Evolutionary conservation across 2,329 filamentous ascomycete species (phyloP).

Genomic region (Curvularia sp.): DNA sequence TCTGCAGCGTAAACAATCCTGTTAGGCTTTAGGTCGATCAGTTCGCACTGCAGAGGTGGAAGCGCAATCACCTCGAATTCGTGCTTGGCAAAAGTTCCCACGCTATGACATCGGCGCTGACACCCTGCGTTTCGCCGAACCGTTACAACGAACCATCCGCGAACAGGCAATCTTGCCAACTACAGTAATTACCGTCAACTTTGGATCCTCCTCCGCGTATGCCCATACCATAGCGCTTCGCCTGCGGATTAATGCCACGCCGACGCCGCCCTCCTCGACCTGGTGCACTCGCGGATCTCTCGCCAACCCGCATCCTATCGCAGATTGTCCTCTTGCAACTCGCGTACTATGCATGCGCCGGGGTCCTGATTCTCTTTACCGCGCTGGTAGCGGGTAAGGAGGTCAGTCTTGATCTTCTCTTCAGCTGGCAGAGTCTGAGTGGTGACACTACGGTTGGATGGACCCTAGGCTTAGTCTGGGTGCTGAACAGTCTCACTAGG

Average conservation of each 20-base stretch:
- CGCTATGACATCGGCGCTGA: slow-evolving; percentile 29
- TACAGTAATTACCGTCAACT: slow-evolving; percentile 10
- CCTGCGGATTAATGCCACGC: slow-evolving; percentile 56
- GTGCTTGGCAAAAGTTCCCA: slow-evolving; percentile 28
- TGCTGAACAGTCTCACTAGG: slow-evolving; percentile 70
- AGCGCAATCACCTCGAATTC: slow-evolving; percentile 20
- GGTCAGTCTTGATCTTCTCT: slow-evolving; percentile 64
- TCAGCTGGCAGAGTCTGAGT: slow-evolving; percentile 69
- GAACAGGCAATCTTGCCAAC: slow-evolving; percentile 27
- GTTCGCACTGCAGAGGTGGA: slow-evolving; percentile 4
- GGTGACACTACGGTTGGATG: slow-evolving; percentile 74
- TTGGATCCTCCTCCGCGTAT: slow-evolving; percentile 23
- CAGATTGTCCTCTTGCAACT: slow-evolving; percentile 71
- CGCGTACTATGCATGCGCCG: slow-evolving; percentile 68
- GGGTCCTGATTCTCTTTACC: slow-evolving; percentile 70
- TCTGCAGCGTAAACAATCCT: neutral
- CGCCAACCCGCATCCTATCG: slow-evolving; percentile 69
- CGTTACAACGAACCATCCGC: slow-evolving; percentile 15
- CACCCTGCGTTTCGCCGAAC: slow-evolving; percentile 26
- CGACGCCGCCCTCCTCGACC: slow-evolving; percentile 69
- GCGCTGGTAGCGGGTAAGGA: slow-evolving; percentile 69
- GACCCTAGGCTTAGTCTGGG: slow-evolving; percentile 72
- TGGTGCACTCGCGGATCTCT: slow-evolving; percentile 70
- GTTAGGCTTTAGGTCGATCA: neutral
- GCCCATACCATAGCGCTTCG: slow-evolving; percentile 27